Conservation (phyloP, 2,329 filamentous ascomycete species). For the Aureobasidium sp. region DNA sequence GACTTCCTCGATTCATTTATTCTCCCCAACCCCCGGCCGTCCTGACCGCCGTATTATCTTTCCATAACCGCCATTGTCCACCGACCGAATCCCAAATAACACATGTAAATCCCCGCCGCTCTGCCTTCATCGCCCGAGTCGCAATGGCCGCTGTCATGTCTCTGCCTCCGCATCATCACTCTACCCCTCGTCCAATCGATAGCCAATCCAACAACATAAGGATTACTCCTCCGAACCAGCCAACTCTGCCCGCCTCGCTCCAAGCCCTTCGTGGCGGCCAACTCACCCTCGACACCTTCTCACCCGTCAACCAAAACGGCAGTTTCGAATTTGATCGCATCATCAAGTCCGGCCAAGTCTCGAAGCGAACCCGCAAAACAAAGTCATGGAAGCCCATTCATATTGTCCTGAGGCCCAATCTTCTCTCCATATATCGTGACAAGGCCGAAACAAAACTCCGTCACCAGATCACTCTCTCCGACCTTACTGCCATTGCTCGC, state of each 20-base stretch:
- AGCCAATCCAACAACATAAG: neutral
- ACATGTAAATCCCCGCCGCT: neutral
- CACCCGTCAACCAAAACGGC: slow-evolving; percentile 86
- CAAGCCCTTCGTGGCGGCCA: slow-evolving; percentile 27
- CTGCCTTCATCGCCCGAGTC: neutral
- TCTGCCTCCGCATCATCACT: slow-evolving; percentile 5
- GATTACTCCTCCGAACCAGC: slow-evolving; percentile 11
- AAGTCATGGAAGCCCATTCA: slow-evolving; percentile 91
- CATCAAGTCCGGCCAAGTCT: slow-evolving; percentile 76
- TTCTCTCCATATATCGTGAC: slow-evolving; percentile 88
- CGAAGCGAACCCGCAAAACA: slow-evolving; percentile 86
- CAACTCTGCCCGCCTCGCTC: slow-evolving; percentile 9
- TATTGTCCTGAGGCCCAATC: slow-evolving; percentile 81
- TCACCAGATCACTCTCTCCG: slow-evolving; percentile 78
- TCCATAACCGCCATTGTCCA: neutral
- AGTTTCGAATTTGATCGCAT: slow-evolving; percentile 95
- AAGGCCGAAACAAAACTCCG: slow-evolving; percentile 82
- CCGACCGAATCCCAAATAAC: neutral
- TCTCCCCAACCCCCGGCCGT: neutral
- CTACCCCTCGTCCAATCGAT: neutral
- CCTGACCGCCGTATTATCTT: neutral
- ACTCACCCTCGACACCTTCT: slow-evolving; percentile 57
- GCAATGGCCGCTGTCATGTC: slow-evolving; percentile 20
- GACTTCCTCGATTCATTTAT: neutral
- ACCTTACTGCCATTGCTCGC: slow-evolving; percentile 82